Evolutionary conservation across 2,329 filamentous ascomycete species (phyloP).

Genomic region (Cytospora mali): DNA sequence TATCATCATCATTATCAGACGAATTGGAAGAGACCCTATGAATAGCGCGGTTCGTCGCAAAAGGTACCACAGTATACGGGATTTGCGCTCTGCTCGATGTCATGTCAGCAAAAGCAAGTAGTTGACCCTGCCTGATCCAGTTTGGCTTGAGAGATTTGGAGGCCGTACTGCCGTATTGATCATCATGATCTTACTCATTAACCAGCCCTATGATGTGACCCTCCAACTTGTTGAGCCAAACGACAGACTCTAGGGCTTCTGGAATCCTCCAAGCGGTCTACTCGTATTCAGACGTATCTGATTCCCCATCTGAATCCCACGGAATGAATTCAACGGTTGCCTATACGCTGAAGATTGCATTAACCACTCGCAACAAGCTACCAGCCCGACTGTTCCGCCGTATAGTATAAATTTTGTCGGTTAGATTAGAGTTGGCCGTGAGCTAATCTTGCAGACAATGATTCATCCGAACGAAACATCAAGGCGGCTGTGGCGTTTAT

Average conservation of each 20-base stretch:
- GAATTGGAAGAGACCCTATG: neutral
- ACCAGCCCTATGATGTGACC: slow-evolving; percentile 14
- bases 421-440: too few relatives aligned
- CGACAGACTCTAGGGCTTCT: too few relatives aligned
- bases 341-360: neutral
- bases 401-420: neutral
- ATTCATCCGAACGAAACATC: neutral
- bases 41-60: neutral
- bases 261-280: neutral
- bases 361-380: neutral
- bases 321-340: too few relatives aligned
- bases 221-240: neutral
- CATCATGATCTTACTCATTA: neutral
- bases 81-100: neutral
- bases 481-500: neutral
- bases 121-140: neutral
- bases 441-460: too few relatives aligned
- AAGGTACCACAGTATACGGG: neutral
- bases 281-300: too few relatives aligned
- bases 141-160: neutral
- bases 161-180: slow-evolving; percentile 12
- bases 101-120: slow-evolving; percentile 2
- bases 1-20: neutral
- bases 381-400: neutral
- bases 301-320: neutral